Percentiles rank a stretch among this genome's conserved stretches.
These are phyloP conservation scores for Epichloe gansuensis DNA, from an alignment of 2,329 filamentous ascomycete species.

Conservation along the genomic window DNA sequence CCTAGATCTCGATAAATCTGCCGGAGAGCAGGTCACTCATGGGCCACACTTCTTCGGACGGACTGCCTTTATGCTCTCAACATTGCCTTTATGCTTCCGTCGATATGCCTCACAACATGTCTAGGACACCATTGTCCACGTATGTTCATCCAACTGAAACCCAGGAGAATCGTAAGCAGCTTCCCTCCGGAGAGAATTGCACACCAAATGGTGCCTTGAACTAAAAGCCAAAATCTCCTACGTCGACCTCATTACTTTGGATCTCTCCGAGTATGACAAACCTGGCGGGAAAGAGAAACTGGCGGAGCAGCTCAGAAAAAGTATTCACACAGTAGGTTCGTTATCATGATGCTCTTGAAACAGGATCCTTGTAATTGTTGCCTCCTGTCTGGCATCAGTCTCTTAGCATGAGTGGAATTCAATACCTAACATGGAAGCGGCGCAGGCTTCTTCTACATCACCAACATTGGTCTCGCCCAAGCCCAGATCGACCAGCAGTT, in stretches of 20 bases:
- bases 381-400: too few relatives aligned
- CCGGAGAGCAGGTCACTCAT: neutral
- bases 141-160: slow-evolving; percentile 1
- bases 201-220: too few relatives aligned
- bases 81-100: neutral
- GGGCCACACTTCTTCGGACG: neutral
- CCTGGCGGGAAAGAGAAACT: slow-evolving; percentile 41
- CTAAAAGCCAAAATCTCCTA: slow-evolving; percentile 24
- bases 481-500: slow-evolving; percentile 49
- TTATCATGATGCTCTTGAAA: neutral
- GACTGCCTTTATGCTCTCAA: neutral
- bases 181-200: neutral
- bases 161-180: neutral
- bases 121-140: neutral
- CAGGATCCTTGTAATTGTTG: too few relatives aligned
- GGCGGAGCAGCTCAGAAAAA: slow-evolving; percentile 40
- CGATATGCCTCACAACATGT: neutral
- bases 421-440: neutral
- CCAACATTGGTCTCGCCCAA: slow-evolving; percentile 48
- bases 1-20: too few relatives aligned
- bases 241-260: slow-evolving; percentile 45
- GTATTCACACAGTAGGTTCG: slow-evolving; percentile 29
- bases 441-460: slow-evolving; percentile 46
- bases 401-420: neutral
- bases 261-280: slow-evolving; percentile 39